Evolutionary conservation across 176 grass and related monocot genomes (phyloP).

Genomic region (Oryza officinalis): DNA sequence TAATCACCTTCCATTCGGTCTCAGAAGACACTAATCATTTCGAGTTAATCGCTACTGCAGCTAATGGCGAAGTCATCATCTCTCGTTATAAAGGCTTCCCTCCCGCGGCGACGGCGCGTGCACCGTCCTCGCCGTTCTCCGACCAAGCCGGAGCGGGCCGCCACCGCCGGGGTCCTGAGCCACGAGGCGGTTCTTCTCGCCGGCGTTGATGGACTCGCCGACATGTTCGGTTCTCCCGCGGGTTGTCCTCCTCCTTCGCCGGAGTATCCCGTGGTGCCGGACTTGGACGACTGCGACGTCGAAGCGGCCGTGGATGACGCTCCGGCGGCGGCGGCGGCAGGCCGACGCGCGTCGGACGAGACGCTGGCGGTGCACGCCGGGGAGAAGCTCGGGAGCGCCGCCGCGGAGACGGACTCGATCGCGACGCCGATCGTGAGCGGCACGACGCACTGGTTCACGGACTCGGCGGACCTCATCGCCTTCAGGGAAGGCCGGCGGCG

Average conservation of each 20-base stretch:
- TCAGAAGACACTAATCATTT: neutral
- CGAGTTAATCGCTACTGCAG: neutral
- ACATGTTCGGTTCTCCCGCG: neutral
- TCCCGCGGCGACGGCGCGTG: neutral
- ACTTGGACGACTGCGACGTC: neutral
- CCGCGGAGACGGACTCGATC: slow-evolving; percentile 50
- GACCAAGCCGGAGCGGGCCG: neutral
- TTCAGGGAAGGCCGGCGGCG: slow-evolving; percentile 79
- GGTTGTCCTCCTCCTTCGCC: neutral
- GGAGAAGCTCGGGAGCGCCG: slow-evolving; percentile 55
- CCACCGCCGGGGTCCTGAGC: too few species aligned
- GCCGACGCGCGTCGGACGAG: slow-evolving; percentile 48
- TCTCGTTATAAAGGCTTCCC: neutral
- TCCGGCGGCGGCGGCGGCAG: neutral
- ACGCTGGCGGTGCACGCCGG: slow-evolving; percentile 80
- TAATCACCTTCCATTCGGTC: too few species aligned
- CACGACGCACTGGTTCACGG: slow-evolving; percentile 82
- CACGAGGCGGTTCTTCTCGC: too few species aligned
- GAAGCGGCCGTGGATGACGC: too few species aligned
- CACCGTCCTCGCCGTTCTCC: neutral
- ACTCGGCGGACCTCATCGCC: slow-evolving; percentile 61
- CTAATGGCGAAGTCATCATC: neutral
- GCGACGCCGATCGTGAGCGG: slow-evolving; percentile 74
- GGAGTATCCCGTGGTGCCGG: neutral
- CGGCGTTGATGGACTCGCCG: too few species aligned